Conservation (phyloP, 768 basidiomycete species). For the Fistulinella prunicolor region DNA sequence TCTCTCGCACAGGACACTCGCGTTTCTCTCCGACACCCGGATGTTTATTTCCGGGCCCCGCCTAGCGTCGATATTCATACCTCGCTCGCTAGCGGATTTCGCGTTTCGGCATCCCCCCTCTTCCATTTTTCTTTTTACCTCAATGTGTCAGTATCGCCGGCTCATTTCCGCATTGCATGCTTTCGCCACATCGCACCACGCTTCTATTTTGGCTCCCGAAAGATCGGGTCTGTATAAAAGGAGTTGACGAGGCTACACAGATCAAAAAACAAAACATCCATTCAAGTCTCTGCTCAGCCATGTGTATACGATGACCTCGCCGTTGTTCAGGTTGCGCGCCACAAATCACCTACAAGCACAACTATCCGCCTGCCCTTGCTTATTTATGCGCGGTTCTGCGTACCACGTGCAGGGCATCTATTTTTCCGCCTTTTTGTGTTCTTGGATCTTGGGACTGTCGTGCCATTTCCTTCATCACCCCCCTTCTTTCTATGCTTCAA, state of each 20-base stretch:
- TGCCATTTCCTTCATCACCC: slow-evolving; percentile 23
- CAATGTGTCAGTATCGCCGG: slow-evolving; percentile 44
- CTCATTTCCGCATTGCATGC: slow-evolving; percentile 38
- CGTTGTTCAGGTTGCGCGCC: slow-evolving; percentile 26
- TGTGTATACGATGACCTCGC: slow-evolving; percentile 30
- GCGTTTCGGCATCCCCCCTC: slow-evolving; percentile 21
- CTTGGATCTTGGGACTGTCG: slow-evolving; percentile 41
- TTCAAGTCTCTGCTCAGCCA: slow-evolving; percentile 29
- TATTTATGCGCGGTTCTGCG: slow-evolving; percentile 32
- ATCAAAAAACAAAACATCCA: slow-evolving; percentile 25
- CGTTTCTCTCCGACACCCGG: slow-evolving; percentile 17
- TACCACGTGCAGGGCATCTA: slow-evolving; percentile 23
- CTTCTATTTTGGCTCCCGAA: slow-evolving; percentile 32
- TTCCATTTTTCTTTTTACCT: slow-evolving; percentile 24
- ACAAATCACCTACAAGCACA: slow-evolving; percentile 16
- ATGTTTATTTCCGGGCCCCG: slow-evolving; percentile 30
- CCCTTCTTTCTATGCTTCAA: slow-evolving; percentile 13
- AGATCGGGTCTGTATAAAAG: slow-evolving; percentile 38
- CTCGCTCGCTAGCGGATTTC: slow-evolving; percentile 36
- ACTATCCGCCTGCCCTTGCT: slow-evolving; percentile 26
- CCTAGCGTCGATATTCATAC: slow-evolving; percentile 45
- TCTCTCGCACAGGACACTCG: slow-evolving; percentile 38
- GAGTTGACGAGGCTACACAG: slow-evolving; percentile 32
- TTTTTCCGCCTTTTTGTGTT: slow-evolving; percentile 36
- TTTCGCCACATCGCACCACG: slow-evolving; percentile 40